These are phyloP conservation scores for Xylaria flabelliformis DNA, from an alignment of 495 filamentous ascomycete species.

Conservation along the genomic window DNA sequence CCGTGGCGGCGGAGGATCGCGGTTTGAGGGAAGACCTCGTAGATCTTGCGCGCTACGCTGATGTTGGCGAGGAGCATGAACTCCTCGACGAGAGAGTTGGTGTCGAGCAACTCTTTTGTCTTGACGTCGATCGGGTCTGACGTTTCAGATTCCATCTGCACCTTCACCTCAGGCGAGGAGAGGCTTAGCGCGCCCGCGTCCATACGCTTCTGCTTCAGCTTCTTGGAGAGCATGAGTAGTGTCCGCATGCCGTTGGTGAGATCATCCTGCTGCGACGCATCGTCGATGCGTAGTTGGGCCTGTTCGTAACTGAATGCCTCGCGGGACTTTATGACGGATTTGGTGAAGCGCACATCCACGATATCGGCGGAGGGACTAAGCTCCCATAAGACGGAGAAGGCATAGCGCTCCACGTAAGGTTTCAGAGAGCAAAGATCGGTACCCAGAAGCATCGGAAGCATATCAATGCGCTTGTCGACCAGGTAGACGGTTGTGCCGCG, in stretches of 20 bases:
- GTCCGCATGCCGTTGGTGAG: conserved; percentile 89
- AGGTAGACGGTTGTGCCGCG: conserved; percentile 97
- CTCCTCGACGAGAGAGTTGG: conserved; percentile 96
- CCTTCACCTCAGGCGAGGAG: conserved; percentile 91
- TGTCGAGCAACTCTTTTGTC: conserved; percentile 91
- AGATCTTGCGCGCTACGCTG: conserved; percentile 85
- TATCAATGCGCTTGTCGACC: conserved; percentile 98
- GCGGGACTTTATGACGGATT: conserved; percentile 96
- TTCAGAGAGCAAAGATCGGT: conserved; percentile 97
- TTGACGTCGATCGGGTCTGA: conserved; percentile 96
- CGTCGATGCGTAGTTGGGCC: conserved; percentile 92
- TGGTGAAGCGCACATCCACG: conserved; percentile 82
- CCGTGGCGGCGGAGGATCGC: conserved; percentile 91
- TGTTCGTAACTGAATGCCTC: conserved; percentile 98
- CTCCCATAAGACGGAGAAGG: conserved; percentile 96
- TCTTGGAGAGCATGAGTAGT: conserved; percentile 86
- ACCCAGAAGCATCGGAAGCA: conserved; percentile 94
- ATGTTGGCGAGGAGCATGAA: conserved; percentile 99
- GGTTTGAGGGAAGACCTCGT: conserved; percentile 90
- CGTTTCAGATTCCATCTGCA: conserved; percentile 92
- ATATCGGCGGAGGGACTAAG: conserved; percentile 84
- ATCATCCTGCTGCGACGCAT: conserved; percentile 81
- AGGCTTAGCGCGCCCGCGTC: conserved; percentile 94
- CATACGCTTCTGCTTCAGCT: conserved; percentile 93
- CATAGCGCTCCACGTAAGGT: conserved; percentile 95